phyloP scores from a whole-genome alignment of 2,329 filamentous ascomycete species.

The Trichoderma sp. region DNA sequence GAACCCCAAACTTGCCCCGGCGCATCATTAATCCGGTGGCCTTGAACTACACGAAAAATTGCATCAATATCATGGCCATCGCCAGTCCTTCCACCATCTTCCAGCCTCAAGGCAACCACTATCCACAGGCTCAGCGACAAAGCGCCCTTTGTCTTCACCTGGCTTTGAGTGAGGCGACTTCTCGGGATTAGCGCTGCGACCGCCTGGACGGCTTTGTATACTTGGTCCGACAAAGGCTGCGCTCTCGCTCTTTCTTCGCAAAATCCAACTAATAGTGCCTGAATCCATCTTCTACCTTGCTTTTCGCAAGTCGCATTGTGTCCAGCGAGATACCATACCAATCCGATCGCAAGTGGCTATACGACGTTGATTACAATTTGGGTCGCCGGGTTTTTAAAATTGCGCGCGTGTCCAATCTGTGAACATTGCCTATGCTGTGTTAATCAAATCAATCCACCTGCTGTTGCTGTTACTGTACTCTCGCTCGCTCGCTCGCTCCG shows the following conservation, averaged over 20 bases:
- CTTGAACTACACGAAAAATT: constrained; percentile 21
- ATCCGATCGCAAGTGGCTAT: constrained; percentile 12
- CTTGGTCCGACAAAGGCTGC: not conserved
- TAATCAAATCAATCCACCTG: not conserved
- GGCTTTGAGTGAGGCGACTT: constrained; percentile 12
- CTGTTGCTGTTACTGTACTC: constrained; percentile 7
- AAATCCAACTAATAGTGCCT: constrained; percentile 7
- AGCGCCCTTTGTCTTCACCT: not conserved
- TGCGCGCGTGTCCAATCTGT: constrained; percentile 13
- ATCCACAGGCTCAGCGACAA: not conserved
- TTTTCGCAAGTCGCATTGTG: constrained; percentile 14
- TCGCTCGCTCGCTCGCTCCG: constrained; percentile 4
- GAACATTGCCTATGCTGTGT: constrained; percentile 18
- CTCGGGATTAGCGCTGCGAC: constrained; percentile 11
- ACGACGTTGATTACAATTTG: constrained; percentile 3
- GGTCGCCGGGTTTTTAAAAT: not conserved
- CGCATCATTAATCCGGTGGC: constrained; percentile 16
- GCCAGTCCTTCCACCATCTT: constrained; percentile 16
- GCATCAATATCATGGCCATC: constrained; percentile 11
- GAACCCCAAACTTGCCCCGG: constrained; percentile 6
- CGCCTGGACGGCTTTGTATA: not conserved
- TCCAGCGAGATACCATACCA: constrained; percentile 3
- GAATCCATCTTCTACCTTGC: not conserved
- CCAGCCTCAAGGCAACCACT: constrained; percentile 4
- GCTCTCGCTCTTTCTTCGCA: not conserved